Evolutionary conservation across 176 grass and related monocot species (phyloP).

Genomic region (Eragrostis curvula): DNA sequence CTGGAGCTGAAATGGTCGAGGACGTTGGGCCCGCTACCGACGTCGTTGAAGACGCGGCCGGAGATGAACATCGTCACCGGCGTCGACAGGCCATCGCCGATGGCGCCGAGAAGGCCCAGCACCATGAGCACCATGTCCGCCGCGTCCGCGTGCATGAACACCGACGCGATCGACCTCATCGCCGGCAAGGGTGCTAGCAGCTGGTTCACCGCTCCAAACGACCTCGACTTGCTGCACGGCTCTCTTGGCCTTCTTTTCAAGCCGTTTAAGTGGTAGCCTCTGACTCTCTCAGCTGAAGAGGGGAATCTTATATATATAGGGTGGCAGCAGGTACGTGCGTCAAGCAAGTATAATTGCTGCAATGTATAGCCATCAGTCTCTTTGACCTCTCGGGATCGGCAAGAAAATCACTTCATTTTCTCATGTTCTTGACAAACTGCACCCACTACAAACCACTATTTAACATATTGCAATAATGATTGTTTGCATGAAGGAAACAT

Average conservation of each 20-base stretch:
- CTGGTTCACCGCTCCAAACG: background rate
- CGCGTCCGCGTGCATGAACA: slow-evolving; percentile 87
- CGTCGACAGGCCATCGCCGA: slow-evolving; percentile 74
- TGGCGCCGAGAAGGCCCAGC: slow-evolving; percentile 70
- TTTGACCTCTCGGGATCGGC: no score
- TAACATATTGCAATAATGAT: no score
- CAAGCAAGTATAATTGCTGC: background rate
- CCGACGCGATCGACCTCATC: slow-evolving; percentile 45
- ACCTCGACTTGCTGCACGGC: no score
- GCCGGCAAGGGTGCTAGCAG: no score
- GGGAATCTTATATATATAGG: slow-evolving; percentile 27
- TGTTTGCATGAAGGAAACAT: no score
- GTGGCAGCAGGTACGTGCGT: background rate
- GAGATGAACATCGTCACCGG: slow-evolving; percentile 82
- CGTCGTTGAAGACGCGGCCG: slow-evolving; percentile 80
- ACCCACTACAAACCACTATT: no score
- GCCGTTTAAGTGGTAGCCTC: slow-evolving; percentile 32
- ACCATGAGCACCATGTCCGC: slow-evolving; percentile 70
- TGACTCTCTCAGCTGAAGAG: background rate
- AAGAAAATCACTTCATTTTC: no score
- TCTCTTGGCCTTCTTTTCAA: slow-evolving; percentile 23
- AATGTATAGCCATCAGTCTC: no score
- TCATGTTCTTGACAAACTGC: no score
- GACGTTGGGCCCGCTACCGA: slow-evolving; percentile 51
- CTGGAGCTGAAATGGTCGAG: slow-evolving; percentile 56